Evolutionary conservation across 139 green algal species (phyloP).

Genomic region (Bryopsis sp.): DNA sequence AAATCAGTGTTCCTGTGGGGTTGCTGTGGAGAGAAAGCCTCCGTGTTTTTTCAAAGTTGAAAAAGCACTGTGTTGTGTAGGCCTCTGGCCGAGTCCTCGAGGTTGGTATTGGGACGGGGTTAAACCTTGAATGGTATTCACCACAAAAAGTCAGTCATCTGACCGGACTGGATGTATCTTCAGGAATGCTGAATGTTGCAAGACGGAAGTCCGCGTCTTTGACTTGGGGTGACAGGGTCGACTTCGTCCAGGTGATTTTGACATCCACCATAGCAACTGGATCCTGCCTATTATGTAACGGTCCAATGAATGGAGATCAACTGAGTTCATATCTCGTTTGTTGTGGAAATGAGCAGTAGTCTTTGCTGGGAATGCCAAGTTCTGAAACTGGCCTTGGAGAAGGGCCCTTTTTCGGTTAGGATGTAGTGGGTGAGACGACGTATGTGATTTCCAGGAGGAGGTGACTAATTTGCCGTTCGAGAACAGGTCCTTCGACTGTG

Average conservation of each 20-base stretch:
- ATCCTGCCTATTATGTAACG: too few species aligned
- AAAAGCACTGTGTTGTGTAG: too few species aligned
- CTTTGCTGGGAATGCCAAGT: background rate
- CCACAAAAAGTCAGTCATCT: background rate
- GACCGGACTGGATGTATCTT: background rate
- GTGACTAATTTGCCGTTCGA: slow-evolving; percentile 37
- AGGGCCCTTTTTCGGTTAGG: background rate
- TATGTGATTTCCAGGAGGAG: slow-evolving; percentile 29
- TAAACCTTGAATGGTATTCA: slow-evolving; percentile 51
- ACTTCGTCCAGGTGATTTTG: background rate
- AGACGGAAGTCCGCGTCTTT: background rate
- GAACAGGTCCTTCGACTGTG: slow-evolving; percentile 40
- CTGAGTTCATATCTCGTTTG: too few species aligned
- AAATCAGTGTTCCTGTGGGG: too few species aligned
- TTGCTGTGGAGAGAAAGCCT: too few species aligned
- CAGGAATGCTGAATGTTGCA: slow-evolving; percentile 12
- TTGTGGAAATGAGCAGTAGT: too few species aligned
- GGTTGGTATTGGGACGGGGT: slow-evolving; percentile 47
- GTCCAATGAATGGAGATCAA: too few species aligned
- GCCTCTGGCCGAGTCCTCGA: slow-evolving; percentile 31
- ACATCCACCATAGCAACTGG: too few species aligned
- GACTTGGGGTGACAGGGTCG: background rate
- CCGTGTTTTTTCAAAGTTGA: too few species aligned
- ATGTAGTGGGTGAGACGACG: background rate
- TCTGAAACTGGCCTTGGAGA: background rate